A percentile compares a stretch with the other conserved stretches of the same genome.
Evolutionary conservation across 1,139 yeast genomes (phyloP).

Genomic region (Geotrichum candidum): DNA sequence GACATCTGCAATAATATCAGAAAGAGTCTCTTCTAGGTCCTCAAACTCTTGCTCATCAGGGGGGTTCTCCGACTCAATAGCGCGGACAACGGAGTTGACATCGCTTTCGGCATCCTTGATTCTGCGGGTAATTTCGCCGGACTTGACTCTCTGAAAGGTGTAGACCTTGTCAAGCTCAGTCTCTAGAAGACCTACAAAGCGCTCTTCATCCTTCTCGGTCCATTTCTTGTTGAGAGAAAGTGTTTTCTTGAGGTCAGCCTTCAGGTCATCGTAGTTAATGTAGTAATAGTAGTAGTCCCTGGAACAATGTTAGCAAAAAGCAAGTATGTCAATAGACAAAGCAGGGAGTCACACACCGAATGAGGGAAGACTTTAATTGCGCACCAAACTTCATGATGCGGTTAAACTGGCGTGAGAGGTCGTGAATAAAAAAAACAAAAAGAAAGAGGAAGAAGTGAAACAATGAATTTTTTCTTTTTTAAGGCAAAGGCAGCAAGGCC

Average conservation of each 20-base stretch:
- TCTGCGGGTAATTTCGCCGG: conserved; percentile 74
- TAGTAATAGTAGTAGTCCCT: conserved; percentile 82
- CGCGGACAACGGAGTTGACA: conserved; percentile 57
- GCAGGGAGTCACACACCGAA: conserved; percentile 17
- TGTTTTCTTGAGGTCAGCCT: conserved; percentile 67
- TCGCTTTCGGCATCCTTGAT: conserved; percentile 72
- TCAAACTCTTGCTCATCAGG: conserved; percentile 73
- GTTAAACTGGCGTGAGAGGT: background rate
- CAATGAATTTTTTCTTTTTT: background rate
- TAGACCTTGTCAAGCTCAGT: conserved; percentile 84
- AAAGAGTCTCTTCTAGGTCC: conserved; percentile 81
- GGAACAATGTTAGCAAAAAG: background rate
- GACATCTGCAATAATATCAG: conserved; percentile 93
- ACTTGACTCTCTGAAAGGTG: conserved; percentile 81
- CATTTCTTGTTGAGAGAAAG: conserved; percentile 51
- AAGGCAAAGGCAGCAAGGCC: background rate
- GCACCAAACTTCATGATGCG: conserved; percentile 39
- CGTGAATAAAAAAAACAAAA: background rate
- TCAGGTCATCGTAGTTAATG: conserved; percentile 83
- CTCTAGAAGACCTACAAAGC: conserved; percentile 68
- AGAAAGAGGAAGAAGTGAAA: background rate
- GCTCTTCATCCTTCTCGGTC: conserved; percentile 74
- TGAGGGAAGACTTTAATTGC: conserved; percentile 39
- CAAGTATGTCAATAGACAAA: background rate
- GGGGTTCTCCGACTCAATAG: conserved; percentile 37